These are phyloP conservation scores for Spathaspora gorwiae DNA, from an alignment of 805 yeast genomes.

Conservation along the genomic window DNA sequence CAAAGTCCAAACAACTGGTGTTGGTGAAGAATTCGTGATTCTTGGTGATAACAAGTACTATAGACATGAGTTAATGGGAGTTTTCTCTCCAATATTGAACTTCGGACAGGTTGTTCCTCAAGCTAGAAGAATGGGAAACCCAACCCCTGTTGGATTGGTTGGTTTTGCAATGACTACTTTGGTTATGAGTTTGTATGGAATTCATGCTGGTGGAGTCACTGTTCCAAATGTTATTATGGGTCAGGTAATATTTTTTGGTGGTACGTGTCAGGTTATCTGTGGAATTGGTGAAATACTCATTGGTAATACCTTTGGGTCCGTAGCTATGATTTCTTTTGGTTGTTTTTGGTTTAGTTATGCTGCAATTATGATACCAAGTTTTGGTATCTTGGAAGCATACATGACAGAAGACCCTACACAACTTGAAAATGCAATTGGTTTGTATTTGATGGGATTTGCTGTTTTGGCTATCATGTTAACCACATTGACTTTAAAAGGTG, in stretches of 20 bases:
- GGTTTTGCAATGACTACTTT: slow-evolving; percentile 46
- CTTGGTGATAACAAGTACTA: slow-evolving; percentile 42
- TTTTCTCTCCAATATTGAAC: slow-evolving; percentile 56
- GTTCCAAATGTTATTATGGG: slow-evolving; percentile 42
- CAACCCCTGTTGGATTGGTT: slow-evolving; percentile 51
- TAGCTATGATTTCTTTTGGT: slow-evolving; percentile 50
- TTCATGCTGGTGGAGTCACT: slow-evolving; percentile 44
- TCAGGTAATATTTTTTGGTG: slow-evolving; percentile 47
- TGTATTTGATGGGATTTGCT: slow-evolving; percentile 58
- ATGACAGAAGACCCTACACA: slow-evolving; percentile 34
- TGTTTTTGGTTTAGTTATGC: slow-evolving; percentile 53
- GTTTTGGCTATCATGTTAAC: slow-evolving; percentile 58
- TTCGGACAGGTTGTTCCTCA: slow-evolving; percentile 44
- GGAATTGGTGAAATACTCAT: slow-evolving; percentile 48
- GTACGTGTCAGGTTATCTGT: slow-evolving; percentile 44
- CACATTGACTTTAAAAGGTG: slow-evolving; percentile 50
- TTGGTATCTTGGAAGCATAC: slow-evolving; percentile 50
- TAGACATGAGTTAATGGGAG: slow-evolving; percentile 53
- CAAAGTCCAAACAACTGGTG: slow-evolving; percentile 26
- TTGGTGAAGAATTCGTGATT: slow-evolving; percentile 38
- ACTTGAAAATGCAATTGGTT: slow-evolving; percentile 48
- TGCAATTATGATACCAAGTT: slow-evolving; percentile 48
- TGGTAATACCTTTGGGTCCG: slow-evolving; percentile 55
- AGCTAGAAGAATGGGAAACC: slow-evolving; percentile 44
- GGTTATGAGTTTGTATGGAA: slow-evolving; percentile 42